phyloP scores from a whole-genome alignment of 1,139 yeast species.

The Candida buenavistaensis region DNA sequence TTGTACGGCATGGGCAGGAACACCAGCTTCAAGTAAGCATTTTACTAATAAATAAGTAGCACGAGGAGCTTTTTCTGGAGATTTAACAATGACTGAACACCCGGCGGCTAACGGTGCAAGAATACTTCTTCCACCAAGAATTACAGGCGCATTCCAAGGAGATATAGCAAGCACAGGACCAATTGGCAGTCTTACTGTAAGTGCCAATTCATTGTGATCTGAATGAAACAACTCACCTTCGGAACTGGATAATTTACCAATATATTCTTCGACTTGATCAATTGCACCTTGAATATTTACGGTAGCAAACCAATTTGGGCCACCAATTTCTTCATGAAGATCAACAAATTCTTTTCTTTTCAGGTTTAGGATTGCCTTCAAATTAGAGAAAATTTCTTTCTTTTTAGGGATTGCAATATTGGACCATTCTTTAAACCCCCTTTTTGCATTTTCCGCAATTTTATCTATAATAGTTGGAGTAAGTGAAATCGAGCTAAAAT shows the following conservation, averaged over 20 bases:
- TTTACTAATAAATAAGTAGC: slow-evolving; percentile 30
- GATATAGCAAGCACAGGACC: slow-evolving; percentile 48
- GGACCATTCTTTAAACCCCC: slow-evolving; percentile 33
- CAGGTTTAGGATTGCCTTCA: slow-evolving; percentile 16
- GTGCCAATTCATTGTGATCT: slow-evolving; percentile 24
- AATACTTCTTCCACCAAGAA: slow-evolving; percentile 38
- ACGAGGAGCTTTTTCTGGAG: slow-evolving; percentile 38
- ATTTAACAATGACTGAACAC: slow-evolving; percentile 45
- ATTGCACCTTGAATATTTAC: slow-evolving; percentile 30
- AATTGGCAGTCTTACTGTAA: slow-evolving; percentile 35
- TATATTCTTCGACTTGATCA: slow-evolving; percentile 26
- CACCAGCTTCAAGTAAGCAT: slow-evolving; percentile 38
- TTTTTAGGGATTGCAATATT: slow-evolving; percentile 16
- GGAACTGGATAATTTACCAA: slow-evolving; percentile 19
- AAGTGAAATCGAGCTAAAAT: slow-evolving; percentile 13
- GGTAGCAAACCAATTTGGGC: slow-evolving; percentile 37
- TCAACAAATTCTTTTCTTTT: slow-evolving; percentile 18
- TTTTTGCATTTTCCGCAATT: slow-evolving; percentile 16
- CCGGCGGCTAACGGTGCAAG: slow-evolving; percentile 51
- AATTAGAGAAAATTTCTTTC: slow-evolving; percentile 20
- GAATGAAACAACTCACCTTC: slow-evolving; percentile 26
- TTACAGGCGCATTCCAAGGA: slow-evolving; percentile 52
- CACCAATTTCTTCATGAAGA: slow-evolving; percentile 37
- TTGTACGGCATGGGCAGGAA: slow-evolving; percentile 35
- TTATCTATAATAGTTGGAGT: slow-evolving; percentile 7